phyloP scores from a whole-genome alignment of 2,329 filamentous ascomycete species.

The Aplosporella prunicola region DNA sequence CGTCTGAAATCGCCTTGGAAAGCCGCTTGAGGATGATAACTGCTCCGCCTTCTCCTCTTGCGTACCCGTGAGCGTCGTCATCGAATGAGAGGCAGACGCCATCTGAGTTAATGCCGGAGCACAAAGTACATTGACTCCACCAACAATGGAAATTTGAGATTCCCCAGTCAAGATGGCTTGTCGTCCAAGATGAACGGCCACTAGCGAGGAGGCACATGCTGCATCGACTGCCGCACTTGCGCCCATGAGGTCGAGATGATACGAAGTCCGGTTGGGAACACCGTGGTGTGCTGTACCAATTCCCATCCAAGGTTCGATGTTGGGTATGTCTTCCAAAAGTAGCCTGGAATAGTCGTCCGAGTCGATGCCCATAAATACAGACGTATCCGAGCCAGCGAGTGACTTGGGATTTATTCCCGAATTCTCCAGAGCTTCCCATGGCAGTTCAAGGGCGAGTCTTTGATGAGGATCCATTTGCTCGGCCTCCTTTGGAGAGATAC shows the following conservation, averaged over 20 bases:
- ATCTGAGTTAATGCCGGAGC: conserved; percentile 26
- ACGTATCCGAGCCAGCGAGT: conserved; percentile 18
- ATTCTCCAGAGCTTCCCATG: conserved; percentile 14
- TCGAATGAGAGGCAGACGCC: conserved; percentile 24
- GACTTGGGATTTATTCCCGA: conserved; percentile 14
- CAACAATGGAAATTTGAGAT: conserved; percentile 20
- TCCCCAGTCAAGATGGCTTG: conserved; percentile 23
- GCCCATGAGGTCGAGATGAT: conserved; percentile 24
- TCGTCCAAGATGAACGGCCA: conserved; percentile 25
- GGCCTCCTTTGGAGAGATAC: conserved; percentile 14
- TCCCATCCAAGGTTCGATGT: conserved; percentile 31
- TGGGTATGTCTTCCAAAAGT: conserved; percentile 29
- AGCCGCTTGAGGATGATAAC: conserved; percentile 23
- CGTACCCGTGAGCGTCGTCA: conserved; percentile 23
- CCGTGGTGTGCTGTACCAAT: conserved; percentile 32
- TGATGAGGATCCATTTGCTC: conserved; percentile 16
- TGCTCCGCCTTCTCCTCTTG: conserved; percentile 23
- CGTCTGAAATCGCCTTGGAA: conserved; percentile 18
- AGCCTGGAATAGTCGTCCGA: conserved; percentile 29
- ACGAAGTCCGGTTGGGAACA: conserved; percentile 29
- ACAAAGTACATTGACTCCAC: conserved; percentile 27
- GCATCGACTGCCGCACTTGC: conserved; percentile 36
- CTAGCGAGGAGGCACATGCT: conserved; percentile 27
- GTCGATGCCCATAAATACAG: conserved; percentile 19
- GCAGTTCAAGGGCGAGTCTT: conserved; percentile 13